These are phyloP conservation scores for Paspalum notatum DNA, from an alignment of 176 grass and related monocot species.

Conservation along the genomic window DNA sequence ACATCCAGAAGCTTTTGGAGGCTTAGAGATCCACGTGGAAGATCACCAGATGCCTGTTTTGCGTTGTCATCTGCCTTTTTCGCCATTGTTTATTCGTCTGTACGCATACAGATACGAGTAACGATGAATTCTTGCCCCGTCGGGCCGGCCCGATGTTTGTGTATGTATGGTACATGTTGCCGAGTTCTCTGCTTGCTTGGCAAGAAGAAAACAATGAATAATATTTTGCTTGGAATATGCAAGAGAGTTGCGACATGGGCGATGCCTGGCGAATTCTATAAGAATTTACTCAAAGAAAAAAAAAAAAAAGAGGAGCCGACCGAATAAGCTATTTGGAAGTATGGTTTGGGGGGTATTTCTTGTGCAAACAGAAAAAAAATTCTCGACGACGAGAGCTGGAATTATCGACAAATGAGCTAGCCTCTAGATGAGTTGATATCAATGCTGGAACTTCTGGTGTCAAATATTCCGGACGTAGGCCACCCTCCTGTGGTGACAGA, in stretches of 20 bases:
- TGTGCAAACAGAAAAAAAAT: constrained; percentile 38
- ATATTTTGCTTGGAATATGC: constrained; percentile 4
- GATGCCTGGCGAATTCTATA: constrained; percentile 38
- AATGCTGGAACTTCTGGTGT: constrained; percentile 62
- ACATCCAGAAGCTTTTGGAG: constrained; percentile 57
- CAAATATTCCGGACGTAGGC: constrained; percentile 62
- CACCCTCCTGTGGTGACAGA: constrained; percentile 53
- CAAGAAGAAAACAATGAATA: not conserved
- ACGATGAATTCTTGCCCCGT: not conserved
- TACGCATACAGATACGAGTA: not conserved
- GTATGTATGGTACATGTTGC: not conserved
- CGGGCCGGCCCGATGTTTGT: too few relatives aligned
- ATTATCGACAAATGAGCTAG: constrained; percentile 57
- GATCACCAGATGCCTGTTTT: not conserved
- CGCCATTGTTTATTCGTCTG: not conserved
- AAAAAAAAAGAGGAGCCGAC: constrained; percentile 36
- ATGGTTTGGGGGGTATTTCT: constrained; percentile 23
- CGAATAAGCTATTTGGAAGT: constrained; percentile 51
- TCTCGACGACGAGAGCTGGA: constrained; percentile 7
- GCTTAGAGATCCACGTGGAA: constrained; percentile 29
- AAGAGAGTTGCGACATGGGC: constrained; percentile 6
- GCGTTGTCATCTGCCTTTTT: not conserved
- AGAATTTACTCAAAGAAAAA: constrained; percentile 35
- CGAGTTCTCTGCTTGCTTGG: not conserved
- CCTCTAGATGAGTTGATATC: constrained; percentile 91